These are phyloP conservation scores for Gloeophyllum trabeum DNA, from an alignment of 768 basidiomycete genomes.

Conservation along the genomic window DNA sequence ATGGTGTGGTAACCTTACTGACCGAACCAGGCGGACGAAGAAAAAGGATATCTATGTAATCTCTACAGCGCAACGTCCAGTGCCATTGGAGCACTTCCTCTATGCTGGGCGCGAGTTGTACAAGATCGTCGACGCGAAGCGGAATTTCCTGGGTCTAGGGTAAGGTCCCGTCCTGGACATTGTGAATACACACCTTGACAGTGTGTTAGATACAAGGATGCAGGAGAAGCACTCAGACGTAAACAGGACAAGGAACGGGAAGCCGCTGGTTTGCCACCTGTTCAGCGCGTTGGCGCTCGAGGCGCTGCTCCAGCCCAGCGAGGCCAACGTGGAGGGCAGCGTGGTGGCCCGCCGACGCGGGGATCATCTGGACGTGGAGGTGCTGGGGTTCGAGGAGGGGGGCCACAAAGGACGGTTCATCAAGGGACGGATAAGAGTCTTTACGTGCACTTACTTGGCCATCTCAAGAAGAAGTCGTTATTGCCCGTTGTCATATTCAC, in stretches of 20 bases:
- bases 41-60: conserved; percentile 99
- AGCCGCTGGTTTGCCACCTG: conserved; percentile 82
- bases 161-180: conserved; percentile 18
- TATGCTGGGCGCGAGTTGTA: conserved; percentile 90
- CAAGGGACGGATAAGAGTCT: conserved; percentile 77
- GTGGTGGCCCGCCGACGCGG: conserved; percentile 19
- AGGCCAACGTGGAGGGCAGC: conserved; percentile 28
- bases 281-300: conserved; percentile 75
- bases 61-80: conserved; percentile 90
- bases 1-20: too few species aligned
- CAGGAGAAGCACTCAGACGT: conserved; percentile 75
- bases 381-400: conserved; percentile 24
- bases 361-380: conserved; percentile 28
- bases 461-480: conserved; percentile 75
- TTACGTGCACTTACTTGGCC: conserved; percentile 84
- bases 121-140: conserved; percentile 82
- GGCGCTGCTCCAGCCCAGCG: conserved; percentile 41
- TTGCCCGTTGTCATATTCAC: conserved; percentile 96
- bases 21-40: conserved; percentile 78
- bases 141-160: conserved; percentile 68
- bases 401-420: conserved; percentile 42
- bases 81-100: conserved; percentile 92
- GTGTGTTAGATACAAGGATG: conserved; percentile 68
- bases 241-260: conserved; percentile 99
- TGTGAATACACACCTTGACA: background rate